Evolutionary conservation across 495 filamentous ascomycete genomes (phyloP).

Genomic region (Hyaloscypha variabilis): DNA sequence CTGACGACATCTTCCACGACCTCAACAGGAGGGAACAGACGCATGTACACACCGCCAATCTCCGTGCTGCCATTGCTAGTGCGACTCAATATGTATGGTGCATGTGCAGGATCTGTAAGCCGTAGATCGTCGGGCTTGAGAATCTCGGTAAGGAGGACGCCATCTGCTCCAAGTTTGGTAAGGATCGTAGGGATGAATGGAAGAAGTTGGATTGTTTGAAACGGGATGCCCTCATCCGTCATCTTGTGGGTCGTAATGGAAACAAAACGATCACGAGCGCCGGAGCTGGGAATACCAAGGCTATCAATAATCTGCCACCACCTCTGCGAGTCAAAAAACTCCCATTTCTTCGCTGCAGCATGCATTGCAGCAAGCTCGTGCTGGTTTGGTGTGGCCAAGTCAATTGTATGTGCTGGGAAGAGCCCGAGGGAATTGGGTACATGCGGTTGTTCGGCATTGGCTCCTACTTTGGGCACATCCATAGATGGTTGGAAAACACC

Average conservation of each 20-base stretch:
- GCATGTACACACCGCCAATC: constrained; percentile 86
- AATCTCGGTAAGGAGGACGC: constrained; percentile 77
- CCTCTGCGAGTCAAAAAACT: constrained; percentile 63
- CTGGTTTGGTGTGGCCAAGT: constrained; percentile 80
- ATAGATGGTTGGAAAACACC: constrained; percentile 61
- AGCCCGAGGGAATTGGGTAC: constrained; percentile 22
- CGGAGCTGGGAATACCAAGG: constrained; percentile 59
- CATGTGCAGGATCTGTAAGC: constrained; percentile 59
- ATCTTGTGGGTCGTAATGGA: constrained; percentile 58
- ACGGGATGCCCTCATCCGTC: constrained; percentile 80
- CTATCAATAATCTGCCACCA: constrained; percentile 84
- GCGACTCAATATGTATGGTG: constrained; percentile 70
- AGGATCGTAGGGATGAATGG: constrained; percentile 82
- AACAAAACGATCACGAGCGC: constrained; percentile 64
- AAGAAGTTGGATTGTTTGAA: constrained; percentile 81
- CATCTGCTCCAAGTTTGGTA: constrained; percentile 75
- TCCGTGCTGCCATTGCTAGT: constrained; percentile 46
- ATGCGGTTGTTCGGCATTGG: constrained; percentile 60
- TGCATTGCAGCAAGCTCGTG: constrained; percentile 81
- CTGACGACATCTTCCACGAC: constrained; percentile 73
- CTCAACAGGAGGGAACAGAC: constrained; percentile 71
- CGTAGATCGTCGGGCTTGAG: constrained; percentile 64
- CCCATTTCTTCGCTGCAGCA: constrained; percentile 58
- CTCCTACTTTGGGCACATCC: constrained; percentile 68
- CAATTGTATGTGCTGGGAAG: constrained; percentile 45